A percentile compares a stretch with the other conserved stretches of the same genome.
Evolutionary conservation across 352 stramenopile species (phyloP).

Genomic region (Globisporangium spiculum): DNA sequence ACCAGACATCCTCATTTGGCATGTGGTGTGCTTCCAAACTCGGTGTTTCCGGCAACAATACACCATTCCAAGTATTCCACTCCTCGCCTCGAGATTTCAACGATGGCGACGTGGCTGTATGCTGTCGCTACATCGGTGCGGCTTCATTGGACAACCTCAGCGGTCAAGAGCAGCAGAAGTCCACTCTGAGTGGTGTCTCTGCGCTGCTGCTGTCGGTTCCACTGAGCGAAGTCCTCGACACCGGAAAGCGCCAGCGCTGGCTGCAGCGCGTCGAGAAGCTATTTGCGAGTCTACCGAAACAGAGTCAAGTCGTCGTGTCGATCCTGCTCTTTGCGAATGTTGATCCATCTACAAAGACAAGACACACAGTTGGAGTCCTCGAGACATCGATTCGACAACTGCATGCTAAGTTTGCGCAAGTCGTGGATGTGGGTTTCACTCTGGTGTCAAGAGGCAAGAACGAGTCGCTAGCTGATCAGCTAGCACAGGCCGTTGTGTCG

Average conservation of each 20-base stretch:
- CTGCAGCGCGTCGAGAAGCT: conserved; percentile 40
- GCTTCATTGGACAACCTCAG: conserved; percentile 19
- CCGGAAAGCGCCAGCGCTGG: conserved; percentile 31
- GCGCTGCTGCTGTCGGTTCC: conserved; percentile 58
- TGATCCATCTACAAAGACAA: conserved; percentile 15
- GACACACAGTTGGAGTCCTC: conserved; percentile 21
- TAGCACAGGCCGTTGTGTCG: conserved; percentile 27
- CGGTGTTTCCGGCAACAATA: conserved; percentile 21
- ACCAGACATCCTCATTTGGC: conserved; percentile 55
- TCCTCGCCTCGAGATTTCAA: background rate
- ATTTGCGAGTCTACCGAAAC: conserved; percentile 27
- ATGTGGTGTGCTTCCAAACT: conserved; percentile 66
- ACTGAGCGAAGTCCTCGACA: conserved; percentile 37
- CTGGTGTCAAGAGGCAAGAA: conserved; percentile 5
- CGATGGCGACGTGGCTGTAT: conserved; percentile 35
- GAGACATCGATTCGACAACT: conserved; percentile 29
- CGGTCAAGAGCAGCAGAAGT: conserved; percentile 14
- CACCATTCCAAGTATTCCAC: conserved; percentile 23
- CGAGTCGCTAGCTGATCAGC: conserved; percentile 15
- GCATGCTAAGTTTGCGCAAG: conserved; percentile 20
- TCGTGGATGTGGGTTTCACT: conserved; percentile 24
- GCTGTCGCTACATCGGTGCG: conserved; percentile 59
- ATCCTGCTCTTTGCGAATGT: conserved; percentile 45
- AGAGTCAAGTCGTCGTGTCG: conserved; percentile 33
- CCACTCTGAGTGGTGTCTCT: conserved; percentile 38